Percentiles rank a stretch among this genome's conserved stretches.
These are phyloP conservation scores for Haplosporangium sp. DNA, from an alignment of 371 early-diverging fungal species.

Conservation along the genomic window DNA sequence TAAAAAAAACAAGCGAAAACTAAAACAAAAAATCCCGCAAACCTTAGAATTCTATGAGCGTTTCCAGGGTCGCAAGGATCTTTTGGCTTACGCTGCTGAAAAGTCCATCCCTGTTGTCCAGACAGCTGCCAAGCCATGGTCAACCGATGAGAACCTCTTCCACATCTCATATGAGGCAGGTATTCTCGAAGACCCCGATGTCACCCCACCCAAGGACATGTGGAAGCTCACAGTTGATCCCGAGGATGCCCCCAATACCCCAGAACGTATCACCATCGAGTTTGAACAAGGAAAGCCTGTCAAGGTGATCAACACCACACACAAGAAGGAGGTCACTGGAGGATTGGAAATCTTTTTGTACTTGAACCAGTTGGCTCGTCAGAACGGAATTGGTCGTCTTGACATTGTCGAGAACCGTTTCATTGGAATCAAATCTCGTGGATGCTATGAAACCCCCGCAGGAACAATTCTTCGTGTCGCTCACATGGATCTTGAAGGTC, in stretches of 20 bases:
- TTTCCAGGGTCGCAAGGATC: conserved; percentile 93
- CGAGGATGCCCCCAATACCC: conserved; percentile 94
- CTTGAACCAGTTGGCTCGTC: conserved; percentile 94
- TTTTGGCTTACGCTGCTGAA: conserved; percentile 91
- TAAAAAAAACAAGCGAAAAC: no score
- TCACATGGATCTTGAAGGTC: conserved; percentile 95
- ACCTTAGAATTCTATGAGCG: conserved; percentile 83
- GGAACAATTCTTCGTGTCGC: conserved; percentile 95
- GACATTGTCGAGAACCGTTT: conserved; percentile 99
- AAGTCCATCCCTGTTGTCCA: conserved; percentile 95
- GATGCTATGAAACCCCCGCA: conserved; percentile 98
- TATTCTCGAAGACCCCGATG: conserved; percentile 94
- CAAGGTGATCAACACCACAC: conserved; percentile 83
- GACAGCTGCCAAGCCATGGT: conserved; percentile 97
- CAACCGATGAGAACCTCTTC: conserved; percentile 98
- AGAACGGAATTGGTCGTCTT: conserved; percentile 97
- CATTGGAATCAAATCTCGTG: conserved; percentile 98
- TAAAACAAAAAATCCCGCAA: neutral
- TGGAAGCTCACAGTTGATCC: conserved; percentile 97
- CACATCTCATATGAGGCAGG: conserved; percentile 98
- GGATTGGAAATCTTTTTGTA: conserved; percentile 90
- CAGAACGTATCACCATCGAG: conserved; percentile 92
- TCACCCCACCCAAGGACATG: conserved; percentile 96
- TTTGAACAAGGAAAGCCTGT: conserved; percentile 92
- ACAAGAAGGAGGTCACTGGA: conserved; percentile 73